phyloP scores from a whole-genome alignment of 139 green algal genomes.

The Nannochloris sp. region DNA sequence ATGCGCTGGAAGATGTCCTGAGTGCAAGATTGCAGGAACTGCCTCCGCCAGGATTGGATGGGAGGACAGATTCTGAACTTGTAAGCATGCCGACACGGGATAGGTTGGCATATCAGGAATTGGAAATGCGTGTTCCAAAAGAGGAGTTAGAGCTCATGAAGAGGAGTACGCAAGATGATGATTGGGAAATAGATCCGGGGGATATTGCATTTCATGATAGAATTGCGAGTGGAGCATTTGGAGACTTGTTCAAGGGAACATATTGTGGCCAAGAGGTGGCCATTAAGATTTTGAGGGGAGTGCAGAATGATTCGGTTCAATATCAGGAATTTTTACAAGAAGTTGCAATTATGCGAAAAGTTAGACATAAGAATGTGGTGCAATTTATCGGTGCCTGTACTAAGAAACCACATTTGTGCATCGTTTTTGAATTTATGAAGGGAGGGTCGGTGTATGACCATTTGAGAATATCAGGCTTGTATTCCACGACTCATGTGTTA shows the following conservation, averaged over 20 bases:
- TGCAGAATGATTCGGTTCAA: slow-evolving; percentile 70
- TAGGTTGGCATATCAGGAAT: slow-evolving; percentile 3
- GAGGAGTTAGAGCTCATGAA: slow-evolving; percentile 28
- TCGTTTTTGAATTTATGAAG: slow-evolving; percentile 98
- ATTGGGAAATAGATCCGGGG: slow-evolving; percentile 91
- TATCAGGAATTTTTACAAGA: slow-evolving; percentile 50
- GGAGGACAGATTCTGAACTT: slow-evolving; percentile 1
- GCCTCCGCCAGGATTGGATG: slow-evolving; percentile 39
- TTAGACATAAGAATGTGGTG: slow-evolving; percentile 96
- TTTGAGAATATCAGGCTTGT: slow-evolving; percentile 56
- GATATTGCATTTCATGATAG: slow-evolving; percentile 81
- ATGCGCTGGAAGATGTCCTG: slow-evolving; percentile 65
- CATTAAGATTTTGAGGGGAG: slow-evolving; percentile 95
- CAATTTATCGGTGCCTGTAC: slow-evolving; percentile 99
- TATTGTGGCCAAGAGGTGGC: slow-evolving; percentile 98
- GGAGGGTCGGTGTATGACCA: slow-evolving; percentile 91
- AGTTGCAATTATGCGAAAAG: slow-evolving; percentile 81
- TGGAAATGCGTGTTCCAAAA: slow-evolving; percentile 29
- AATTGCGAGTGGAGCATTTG: slow-evolving; percentile 84
- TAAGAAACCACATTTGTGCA: slow-evolving; percentile 90
- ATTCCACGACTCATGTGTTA: slow-evolving; percentile 60
- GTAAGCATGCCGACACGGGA: not conserved
- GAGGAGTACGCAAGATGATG: slow-evolving; percentile 34
- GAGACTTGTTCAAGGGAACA: slow-evolving; percentile 83
- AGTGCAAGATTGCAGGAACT: slow-evolving; percentile 64